A percentile compares a stretch with the other conserved stretches of the same genome.
phyloP scores from a whole-genome alignment of 306 rosid species.

The Hippophae rhamnoides region DNA sequence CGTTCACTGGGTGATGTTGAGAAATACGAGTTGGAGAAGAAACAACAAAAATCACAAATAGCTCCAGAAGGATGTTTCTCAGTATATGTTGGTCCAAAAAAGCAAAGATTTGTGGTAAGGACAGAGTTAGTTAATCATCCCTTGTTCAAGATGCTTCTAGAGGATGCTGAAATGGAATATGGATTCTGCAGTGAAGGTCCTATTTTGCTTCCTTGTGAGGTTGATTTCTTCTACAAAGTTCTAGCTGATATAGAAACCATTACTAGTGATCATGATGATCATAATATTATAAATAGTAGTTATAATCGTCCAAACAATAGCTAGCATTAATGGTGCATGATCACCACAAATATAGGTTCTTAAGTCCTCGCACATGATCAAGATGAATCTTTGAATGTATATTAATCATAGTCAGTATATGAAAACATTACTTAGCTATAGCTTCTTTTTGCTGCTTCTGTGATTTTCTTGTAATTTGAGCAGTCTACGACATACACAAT shows the following conservation, averaged over 20 bases:
- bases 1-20: slow-evolving; percentile 9
- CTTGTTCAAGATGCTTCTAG: slow-evolving; percentile 41
- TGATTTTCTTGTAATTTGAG: too few species aligned
- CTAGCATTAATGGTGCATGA: not conserved
- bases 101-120: slow-evolving; percentile 41
- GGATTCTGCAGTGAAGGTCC: slow-evolving; percentile 59
- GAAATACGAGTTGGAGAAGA: slow-evolving; percentile 4
- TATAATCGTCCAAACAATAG: not conserved
- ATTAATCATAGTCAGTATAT: too few species aligned
- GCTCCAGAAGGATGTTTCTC: slow-evolving; percentile 40
- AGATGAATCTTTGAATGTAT: slow-evolving; percentile 9
- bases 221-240: slow-evolving; percentile 39
- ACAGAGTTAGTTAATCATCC: slow-evolving; percentile 47
- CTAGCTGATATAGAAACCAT: slow-evolving; percentile 41
- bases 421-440: too few species aligned
- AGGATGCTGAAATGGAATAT: slow-evolving; percentile 55
- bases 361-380: slow-evolving; percentile 16
- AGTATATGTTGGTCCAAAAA: slow-evolving; percentile 55
- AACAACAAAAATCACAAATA: not conserved
- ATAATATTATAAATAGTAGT: not conserved
- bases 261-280: not conserved
- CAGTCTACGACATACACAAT: too few species aligned
- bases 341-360: slow-evolving; percentile 15
- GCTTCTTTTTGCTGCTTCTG: too few species aligned
- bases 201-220: slow-evolving; percentile 55